These are phyloP conservation scores for Malassezia brasiliensis DNA, from an alignment of 1,284 basidiomycete genomes.

Conservation along the genomic window DNA sequence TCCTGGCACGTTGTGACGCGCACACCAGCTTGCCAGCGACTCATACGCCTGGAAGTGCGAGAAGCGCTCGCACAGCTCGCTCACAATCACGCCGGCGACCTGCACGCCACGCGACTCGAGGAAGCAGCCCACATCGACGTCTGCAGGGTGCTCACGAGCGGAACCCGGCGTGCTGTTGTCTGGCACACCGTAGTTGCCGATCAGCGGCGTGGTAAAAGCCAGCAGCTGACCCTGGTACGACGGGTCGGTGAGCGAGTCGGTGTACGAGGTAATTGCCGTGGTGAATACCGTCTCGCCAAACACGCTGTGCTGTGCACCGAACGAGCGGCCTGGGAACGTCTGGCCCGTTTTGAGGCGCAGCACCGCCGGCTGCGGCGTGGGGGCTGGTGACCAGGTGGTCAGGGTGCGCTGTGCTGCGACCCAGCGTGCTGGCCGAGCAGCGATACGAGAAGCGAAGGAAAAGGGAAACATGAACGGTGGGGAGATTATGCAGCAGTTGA, in stretches of 20 bases:
- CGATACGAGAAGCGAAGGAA: constrained; percentile 18
- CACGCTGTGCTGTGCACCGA: constrained; percentile 76
- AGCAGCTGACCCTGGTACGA: constrained; percentile 96
- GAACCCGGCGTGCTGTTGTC: constrained; percentile 54
- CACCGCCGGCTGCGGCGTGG: constrained; percentile 58
- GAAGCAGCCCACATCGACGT: constrained; percentile 50
- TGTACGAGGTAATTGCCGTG: constrained; percentile 97
- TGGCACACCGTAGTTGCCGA: constrained; percentile 97
- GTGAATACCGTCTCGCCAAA: constrained; percentile 98
- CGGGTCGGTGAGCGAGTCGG: constrained; percentile 98
- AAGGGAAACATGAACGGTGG: constrained; percentile 8
- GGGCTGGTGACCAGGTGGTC: constrained; percentile 37
- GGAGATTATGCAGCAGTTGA: constrained; percentile 13
- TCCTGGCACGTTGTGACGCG: constrained; percentile 77
- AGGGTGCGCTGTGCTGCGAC: constrained; percentile 17
- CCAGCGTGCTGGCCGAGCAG: neutral
- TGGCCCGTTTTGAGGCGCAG: constrained; percentile 90
- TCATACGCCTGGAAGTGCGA: constrained; percentile 91
- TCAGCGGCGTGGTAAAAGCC: constrained; percentile 94
- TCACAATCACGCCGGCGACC: constrained; percentile 84
- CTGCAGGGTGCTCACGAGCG: constrained; percentile 53
- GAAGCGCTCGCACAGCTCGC: constrained; percentile 86
- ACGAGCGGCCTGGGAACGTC: constrained; percentile 76
- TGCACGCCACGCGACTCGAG: constrained; percentile 84
- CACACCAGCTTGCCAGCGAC: constrained; percentile 85